These are phyloP conservation scores for Linum lewisii DNA, from an alignment of 345 rosid genomes.

Conservation along the genomic window DNA sequence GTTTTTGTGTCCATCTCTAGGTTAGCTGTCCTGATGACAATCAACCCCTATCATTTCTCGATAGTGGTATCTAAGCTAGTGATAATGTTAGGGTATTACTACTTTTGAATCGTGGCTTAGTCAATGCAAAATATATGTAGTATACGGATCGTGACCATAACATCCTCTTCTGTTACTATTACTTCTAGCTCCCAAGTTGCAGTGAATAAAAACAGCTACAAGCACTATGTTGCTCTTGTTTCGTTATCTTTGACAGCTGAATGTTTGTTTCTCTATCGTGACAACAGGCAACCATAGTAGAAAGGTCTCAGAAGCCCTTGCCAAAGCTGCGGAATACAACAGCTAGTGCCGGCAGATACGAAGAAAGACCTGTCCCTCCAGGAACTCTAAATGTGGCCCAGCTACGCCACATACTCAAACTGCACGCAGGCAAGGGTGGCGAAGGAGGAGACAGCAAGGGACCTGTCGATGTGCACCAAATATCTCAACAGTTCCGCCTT, in stretches of 20 bases:
- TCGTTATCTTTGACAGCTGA: too few species aligned
- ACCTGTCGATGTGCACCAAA: conserved; percentile 50
- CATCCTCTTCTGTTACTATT: too few species aligned
- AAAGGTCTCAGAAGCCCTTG: conserved; percentile 58
- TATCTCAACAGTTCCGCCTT: conserved; percentile 56
- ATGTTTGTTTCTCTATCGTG: conserved; percentile 1
- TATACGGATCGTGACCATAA: not conserved
- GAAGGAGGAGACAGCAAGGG: conserved; percentile 62
- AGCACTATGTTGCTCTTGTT: too few species aligned
- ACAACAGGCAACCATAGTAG: conserved; percentile 55
- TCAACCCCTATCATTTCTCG: too few species aligned
- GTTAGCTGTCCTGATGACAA: too few species aligned
- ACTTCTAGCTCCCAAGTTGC: not conserved
- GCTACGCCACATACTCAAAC: conserved; percentile 61
- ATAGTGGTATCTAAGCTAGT: not conserved
- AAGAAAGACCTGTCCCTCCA: conserved; percentile 50
- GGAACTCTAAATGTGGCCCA: conserved; percentile 71
- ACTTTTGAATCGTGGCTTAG: not conserved
- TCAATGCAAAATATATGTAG: too few species aligned
- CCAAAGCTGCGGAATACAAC: conserved; percentile 74
- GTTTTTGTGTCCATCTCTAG: too few species aligned
- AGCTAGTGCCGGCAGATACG: conserved; percentile 47
- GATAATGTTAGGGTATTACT: not conserved
- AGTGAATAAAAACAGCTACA: too few species aligned
- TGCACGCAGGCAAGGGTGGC: conserved; percentile 71